These are phyloP conservation scores for Lentinula novae-zelandiae DNA, from an alignment of 1,284 basidiomycete species.

Conservation along the genomic window DNA sequence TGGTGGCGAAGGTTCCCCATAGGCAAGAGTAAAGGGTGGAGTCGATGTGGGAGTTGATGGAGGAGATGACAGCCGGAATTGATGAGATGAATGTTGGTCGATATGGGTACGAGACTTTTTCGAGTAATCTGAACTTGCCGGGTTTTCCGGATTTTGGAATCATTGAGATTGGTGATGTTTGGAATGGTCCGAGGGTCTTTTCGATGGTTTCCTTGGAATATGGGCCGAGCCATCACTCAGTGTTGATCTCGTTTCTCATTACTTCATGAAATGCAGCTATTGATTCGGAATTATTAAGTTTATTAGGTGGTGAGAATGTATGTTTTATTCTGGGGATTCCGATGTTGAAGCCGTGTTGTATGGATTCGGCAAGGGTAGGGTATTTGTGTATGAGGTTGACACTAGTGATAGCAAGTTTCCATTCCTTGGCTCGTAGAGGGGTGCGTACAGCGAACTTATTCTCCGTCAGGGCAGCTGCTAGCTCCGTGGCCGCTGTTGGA, in stretches of 20 bases:
- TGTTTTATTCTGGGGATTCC: constrained; percentile 13
- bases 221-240: constrained; percentile 8
- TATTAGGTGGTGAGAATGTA: constrained; percentile 3
- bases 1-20: background rate
- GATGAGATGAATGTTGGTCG: no score
- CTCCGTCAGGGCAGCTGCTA: constrained; percentile 7
- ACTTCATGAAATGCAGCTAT: background rate
- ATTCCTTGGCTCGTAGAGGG: background rate
- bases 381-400: constrained; percentile 6
- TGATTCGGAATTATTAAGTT: background rate
- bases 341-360: constrained; percentile 8
- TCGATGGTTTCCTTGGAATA: constrained; percentile 12
- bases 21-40: no score
- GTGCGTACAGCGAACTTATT: background rate
- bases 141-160: constrained; percentile 19
- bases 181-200: constrained; percentile 18
- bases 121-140: constrained; percentile 16
- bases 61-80: no score
- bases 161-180: constrained; percentile 19
- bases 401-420: background rate
- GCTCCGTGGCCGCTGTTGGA: background rate
- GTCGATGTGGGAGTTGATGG: no score
- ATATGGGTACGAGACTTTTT: constrained; percentile 20
- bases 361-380: constrained; percentile 1
- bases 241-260: background rate